These are phyloP conservation scores for Tetrapyrgos nigripes DNA, from an alignment of 1,284 basidiomycete genomes.

Conservation along the genomic window DNA sequence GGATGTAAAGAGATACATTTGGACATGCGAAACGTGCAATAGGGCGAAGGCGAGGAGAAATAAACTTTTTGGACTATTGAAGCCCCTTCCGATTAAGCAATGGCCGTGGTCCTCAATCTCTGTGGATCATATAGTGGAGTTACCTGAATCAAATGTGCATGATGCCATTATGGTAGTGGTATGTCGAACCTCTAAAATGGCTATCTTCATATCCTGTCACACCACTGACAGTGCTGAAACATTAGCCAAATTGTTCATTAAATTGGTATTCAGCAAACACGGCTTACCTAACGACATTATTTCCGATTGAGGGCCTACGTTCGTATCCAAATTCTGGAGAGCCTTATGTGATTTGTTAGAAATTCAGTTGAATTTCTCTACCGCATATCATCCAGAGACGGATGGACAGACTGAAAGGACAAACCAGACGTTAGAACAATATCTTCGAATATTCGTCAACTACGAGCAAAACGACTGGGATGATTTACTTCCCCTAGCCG, in stretches of 20 bases:
- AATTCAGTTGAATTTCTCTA: constrained; percentile 1
- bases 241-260: neutral
- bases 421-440: constrained; percentile 8
- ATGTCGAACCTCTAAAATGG: constrained; percentile 18
- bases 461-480: constrained; percentile 10
- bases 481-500: constrained; percentile 2
- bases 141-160: constrained; percentile 34
- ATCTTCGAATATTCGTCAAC: constrained; percentile 7
- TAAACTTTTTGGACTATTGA: constrained; percentile 1
- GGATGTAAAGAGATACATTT: constrained; percentile 22
- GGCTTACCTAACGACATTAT: constrained; percentile 9
- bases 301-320: constrained; percentile 7
- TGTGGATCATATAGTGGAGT: constrained; percentile 26
- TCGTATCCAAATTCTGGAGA: constrained; percentile 11
- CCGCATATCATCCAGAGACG: constrained; percentile 10
- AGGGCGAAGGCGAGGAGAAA: neutral
- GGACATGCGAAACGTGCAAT: neutral
- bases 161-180: constrained; percentile 35
- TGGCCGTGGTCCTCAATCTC: constrained; percentile 11
- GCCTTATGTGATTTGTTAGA: neutral
- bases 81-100: constrained; percentile 2
- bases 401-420: constrained; percentile 11
- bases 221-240: neutral
- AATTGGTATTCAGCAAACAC: constrained; percentile 10
- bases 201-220: constrained; percentile 21